These are phyloP conservation scores for Garcia nutans DNA, from an alignment of 345 rosid species.

Conservation along the genomic window DNA sequence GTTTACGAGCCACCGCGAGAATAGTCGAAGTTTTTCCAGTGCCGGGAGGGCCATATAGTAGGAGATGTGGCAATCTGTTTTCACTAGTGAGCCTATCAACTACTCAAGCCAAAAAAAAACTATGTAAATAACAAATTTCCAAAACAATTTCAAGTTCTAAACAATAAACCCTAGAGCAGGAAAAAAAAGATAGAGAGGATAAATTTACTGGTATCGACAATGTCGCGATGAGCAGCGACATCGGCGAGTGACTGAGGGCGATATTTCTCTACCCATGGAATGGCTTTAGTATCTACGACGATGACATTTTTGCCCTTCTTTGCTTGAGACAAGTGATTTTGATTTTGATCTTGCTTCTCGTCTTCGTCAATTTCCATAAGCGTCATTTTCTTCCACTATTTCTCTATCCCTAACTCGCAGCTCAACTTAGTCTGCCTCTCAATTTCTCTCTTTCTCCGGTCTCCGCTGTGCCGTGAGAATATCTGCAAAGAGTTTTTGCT, in stretches of 20 bases:
- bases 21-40: conserved; percentile 99
- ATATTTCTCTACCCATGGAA: conserved; percentile 97
- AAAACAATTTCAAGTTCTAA: not conserved
- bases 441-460: too few species aligned
- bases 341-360: conserved; percentile 24
- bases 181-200: not conserved
- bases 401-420: not conserved
- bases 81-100: conserved; percentile 95
- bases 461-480: too few species aligned
- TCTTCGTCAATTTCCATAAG: conserved; percentile 77
- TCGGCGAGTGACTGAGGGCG: conserved; percentile 93
- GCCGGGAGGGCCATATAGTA: conserved; percentile 95
- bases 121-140: not conserved
- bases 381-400: conserved; percentile 38
- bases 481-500: not conserved
- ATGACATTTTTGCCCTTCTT: conserved; percentile 52
- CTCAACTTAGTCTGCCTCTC: not conserved
- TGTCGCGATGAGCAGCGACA: conserved; percentile 98
- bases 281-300: conserved; percentile 53
- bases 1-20: conserved; percentile 93
- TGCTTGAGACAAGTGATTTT: conserved; percentile 26
- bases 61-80: conserved; percentile 89
- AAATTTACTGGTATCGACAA: conserved; percentile 80
- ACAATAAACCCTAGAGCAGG: conserved; percentile 13
- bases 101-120: conserved; percentile 23